These are phyloP conservation scores for Cutaneotrichosporon arboriforme DNA, from an alignment of 1,284 basidiomycete genomes.

Conservation along the genomic window DNA sequence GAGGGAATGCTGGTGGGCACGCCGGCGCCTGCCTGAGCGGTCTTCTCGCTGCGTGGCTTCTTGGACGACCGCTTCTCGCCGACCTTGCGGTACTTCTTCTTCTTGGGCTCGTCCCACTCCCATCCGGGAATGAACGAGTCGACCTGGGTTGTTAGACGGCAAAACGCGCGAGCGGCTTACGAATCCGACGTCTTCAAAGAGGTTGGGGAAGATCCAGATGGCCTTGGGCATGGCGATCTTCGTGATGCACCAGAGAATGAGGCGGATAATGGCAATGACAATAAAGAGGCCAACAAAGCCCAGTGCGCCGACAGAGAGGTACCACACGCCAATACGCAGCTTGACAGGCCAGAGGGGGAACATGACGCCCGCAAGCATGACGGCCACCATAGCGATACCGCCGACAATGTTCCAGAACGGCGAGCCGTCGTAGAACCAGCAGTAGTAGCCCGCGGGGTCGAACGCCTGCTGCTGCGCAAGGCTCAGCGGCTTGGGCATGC, in stretches of 20 bases:
- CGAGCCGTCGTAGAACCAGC: constrained; percentile 94
- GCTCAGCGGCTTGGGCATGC: constrained; percentile 71
- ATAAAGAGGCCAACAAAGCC: constrained; percentile 89
- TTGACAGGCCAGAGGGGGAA: constrained; percentile 96
- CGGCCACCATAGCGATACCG: constrained; percentile 80
- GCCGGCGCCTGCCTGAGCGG: constrained; percentile 1
- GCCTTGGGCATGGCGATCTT: constrained; percentile 78
- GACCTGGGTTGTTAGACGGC: constrained; percentile 54
- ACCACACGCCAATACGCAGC: constrained; percentile 94
- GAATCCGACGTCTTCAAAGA: constrained; percentile 98
- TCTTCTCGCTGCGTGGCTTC: constrained; percentile 8
- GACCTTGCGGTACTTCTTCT: constrained; percentile 59
- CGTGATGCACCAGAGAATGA: constrained; percentile 94
- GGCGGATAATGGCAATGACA: constrained; percentile 79
- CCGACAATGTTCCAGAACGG: constrained; percentile 92
- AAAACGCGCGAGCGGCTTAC: constrained; percentile 54
- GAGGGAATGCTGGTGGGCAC: neutral
- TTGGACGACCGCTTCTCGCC: constrained; percentile 22
- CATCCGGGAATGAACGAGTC: constrained; percentile 96
- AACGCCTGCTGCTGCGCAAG: constrained; percentile 78
- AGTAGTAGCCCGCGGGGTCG: constrained; percentile 69
- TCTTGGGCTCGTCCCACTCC: constrained; percentile 95
- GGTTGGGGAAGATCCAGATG: constrained; percentile 98
- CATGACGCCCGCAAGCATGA: constrained; percentile 97
- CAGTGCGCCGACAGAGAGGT: constrained; percentile 80